Conservation (phyloP, 805 yeast species). For the Wickerhamiella shivajii region DNA sequence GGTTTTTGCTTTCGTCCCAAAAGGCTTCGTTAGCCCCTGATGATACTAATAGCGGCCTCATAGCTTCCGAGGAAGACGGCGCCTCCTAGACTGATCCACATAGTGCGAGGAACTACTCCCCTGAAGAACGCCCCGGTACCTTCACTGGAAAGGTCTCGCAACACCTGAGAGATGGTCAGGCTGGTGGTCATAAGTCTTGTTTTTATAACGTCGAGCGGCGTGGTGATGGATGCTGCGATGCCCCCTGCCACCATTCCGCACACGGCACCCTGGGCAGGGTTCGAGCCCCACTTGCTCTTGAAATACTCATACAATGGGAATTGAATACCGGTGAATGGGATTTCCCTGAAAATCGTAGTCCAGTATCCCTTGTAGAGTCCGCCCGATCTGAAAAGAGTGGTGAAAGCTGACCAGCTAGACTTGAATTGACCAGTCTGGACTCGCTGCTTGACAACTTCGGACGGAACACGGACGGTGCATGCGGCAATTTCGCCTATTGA, state of each 20-base stretch:
- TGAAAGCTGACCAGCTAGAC: constrained; percentile 54
- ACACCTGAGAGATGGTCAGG: constrained; percentile 34
- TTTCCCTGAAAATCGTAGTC: constrained; percentile 85
- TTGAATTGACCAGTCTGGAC: constrained; percentile 58
- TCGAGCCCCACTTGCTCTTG: constrained; percentile 46
- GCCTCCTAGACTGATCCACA: constrained; percentile 98
- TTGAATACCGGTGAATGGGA: constrained; percentile 92
- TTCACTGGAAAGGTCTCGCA: constrained; percentile 40
- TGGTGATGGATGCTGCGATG: constrained; percentile 84
- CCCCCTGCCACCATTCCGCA: constrained; percentile 94
- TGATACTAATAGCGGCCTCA: constrained; percentile 34
- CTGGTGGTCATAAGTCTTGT: constrained; percentile 76
- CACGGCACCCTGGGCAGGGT: constrained; percentile 67
- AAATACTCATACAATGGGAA: constrained; percentile 84
- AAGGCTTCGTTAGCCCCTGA: too few relatives aligned
- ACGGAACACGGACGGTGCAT: constrained; percentile 88
- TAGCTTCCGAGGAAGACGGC: constrained; percentile 93
- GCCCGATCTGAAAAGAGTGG: constrained; percentile 39
- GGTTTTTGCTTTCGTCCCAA: background rate
- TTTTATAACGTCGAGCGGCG: constrained; percentile 87
- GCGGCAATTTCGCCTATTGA: constrained; percentile 87
- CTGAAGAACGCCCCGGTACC: constrained; percentile 58
- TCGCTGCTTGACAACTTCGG: constrained; percentile 89
- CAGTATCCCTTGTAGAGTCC: constrained; percentile 91
- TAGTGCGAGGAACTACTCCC: constrained; percentile 89